Percentiles rank a stretch among this genome's conserved stretches.
Conservation (phyloP, 768 basidiomycete genomes). For the Arthromyces matolae region DNA sequence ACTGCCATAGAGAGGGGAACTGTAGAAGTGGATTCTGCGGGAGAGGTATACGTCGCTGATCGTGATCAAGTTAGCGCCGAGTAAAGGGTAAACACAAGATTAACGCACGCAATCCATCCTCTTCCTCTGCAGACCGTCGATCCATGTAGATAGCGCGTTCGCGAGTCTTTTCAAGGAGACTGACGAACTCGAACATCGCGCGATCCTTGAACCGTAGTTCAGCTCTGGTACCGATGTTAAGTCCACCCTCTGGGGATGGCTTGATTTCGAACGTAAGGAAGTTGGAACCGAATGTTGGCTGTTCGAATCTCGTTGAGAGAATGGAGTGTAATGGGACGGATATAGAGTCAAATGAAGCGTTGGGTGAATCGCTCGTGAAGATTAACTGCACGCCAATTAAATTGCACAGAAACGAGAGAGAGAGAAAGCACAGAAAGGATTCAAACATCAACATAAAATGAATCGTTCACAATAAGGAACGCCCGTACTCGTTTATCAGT, state of each 20-base stretch:
- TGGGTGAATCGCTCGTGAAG: constrained; percentile 41
- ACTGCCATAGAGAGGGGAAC: constrained; percentile 37
- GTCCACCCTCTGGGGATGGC: constrained; percentile 64
- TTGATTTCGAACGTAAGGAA: constrained; percentile 63
- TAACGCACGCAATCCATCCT: constrained; percentile 60
- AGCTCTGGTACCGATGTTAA: constrained; percentile 57
- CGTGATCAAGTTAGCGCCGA: background rate
- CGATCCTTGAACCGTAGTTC: constrained; percentile 68
- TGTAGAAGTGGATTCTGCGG: constrained; percentile 41
- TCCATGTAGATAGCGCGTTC: constrained; percentile 76
- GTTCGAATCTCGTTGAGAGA: constrained; percentile 68
- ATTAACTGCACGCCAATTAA: constrained; percentile 62
- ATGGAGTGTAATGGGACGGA: constrained; percentile 63
- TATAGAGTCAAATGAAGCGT: constrained; percentile 40
- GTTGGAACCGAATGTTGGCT: constrained; percentile 70
- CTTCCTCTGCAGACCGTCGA: constrained; percentile 52
- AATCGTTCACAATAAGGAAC: background rate
- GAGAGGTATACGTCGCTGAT: constrained; percentile 44
- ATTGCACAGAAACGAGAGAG: too few species aligned
- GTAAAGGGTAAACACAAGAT: background rate
- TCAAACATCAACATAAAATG: constrained; percentile 3
- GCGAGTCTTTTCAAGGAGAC: constrained; percentile 70
- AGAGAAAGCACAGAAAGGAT: background rate
- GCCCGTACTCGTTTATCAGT: constrained; percentile 71
- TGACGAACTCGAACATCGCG: constrained; percentile 72